Evolutionary conservation across 495 filamentous ascomycete species (phyloP), one percentile per base, ranked within the genome.

Genomic region (Neurospora discreta): DNA sequence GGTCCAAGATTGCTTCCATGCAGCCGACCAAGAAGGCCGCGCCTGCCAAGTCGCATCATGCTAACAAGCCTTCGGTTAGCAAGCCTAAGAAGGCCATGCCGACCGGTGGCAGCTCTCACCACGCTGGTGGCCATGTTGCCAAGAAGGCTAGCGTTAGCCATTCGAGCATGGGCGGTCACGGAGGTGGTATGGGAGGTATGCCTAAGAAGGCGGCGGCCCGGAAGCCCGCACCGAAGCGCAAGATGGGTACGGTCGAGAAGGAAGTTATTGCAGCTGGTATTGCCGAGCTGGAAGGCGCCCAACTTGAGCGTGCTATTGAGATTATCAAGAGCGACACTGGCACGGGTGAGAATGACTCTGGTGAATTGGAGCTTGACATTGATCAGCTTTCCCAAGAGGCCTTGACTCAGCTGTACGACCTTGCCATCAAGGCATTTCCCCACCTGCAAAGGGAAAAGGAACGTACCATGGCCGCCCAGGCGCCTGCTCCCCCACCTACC

Each of bases 251-350:
- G 70, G 81, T 89, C 23, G 91, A 97, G 83, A 96, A 96, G 83
- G 91, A 94, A 58, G 86, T 94, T 74, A 95, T 97, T 70, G 93
- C 92, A 1, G 89, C 89, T 70, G 90, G 90, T 7, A 94, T 97
- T 71, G 88, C 87, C 73, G 88, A 87, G 39, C 87, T 97, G 68
- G 87, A 91, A 1, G 90, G 91, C 38, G 83, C 85, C 33, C 90
- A 91, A 74, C 90, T 97, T 80, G 86, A 88, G 44, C 86, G 89
- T 73, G 93, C 93, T 6, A 90, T 97, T n/a, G 87, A 90, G 43
- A 94, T 97, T 75, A 98, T 99, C 78, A 92, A 94, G 80, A 88
- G 87, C 68, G 94, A 96, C 73, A 93, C 94, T 74, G 91, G 91
- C 38, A 85, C 90, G 82, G 88, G 94, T 84, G 87, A 90, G 78